Evolutionary conservation across 768 basidiomycete genomes (phyloP).

Genomic region (Lyophyllum decastes): DNA sequence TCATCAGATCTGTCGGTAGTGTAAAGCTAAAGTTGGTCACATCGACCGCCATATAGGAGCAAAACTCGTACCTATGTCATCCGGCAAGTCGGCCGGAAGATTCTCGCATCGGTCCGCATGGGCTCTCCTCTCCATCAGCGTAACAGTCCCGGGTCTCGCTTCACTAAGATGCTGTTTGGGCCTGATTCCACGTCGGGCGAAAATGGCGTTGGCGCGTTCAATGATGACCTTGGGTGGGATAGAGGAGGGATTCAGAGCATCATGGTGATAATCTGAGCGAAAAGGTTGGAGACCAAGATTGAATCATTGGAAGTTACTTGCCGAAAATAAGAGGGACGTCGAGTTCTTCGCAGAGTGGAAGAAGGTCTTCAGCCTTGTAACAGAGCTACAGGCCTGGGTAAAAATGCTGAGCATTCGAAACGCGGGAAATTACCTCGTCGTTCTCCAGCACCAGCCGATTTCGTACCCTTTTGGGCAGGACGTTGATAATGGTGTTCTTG

Average conservation of each 20-base stretch:
- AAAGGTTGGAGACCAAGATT: constrained; percentile 22
- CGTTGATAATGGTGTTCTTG: constrained; percentile 62
- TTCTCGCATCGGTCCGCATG: constrained; percentile 81
- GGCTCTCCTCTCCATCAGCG: constrained; percentile 83
- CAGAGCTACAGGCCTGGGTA: constrained; percentile 49
- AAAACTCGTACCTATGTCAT: constrained; percentile 57
- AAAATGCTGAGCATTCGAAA: background rate
- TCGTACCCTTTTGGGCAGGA: constrained; percentile 64
- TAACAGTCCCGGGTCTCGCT: constrained; percentile 81
- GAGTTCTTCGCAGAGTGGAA: constrained; percentile 86
- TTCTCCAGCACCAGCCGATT: constrained; percentile 88
- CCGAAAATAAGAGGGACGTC: constrained; percentile 71
- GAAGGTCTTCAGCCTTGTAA: constrained; percentile 85
- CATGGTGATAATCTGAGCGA: constrained; percentile 74
- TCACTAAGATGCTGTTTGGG: constrained; percentile 95
- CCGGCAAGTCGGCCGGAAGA: constrained; percentile 64
- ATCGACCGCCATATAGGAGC: constrained; percentile 10
- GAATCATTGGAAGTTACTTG: constrained; percentile 31
- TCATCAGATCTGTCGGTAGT: constrained; percentile 70
- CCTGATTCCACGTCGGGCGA: constrained; percentile 71
- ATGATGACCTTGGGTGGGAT: constrained; percentile 68
- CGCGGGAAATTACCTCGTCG: constrained; percentile 65
- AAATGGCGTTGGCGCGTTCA: constrained; percentile 73
- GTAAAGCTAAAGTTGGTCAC: constrained; percentile 10
- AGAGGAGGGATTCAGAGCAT: constrained; percentile 64